These are phyloP conservation scores for Periconia sp. DNA, from an alignment of 2,329 filamentous ascomycete species.

Conservation along the genomic window DNA sequence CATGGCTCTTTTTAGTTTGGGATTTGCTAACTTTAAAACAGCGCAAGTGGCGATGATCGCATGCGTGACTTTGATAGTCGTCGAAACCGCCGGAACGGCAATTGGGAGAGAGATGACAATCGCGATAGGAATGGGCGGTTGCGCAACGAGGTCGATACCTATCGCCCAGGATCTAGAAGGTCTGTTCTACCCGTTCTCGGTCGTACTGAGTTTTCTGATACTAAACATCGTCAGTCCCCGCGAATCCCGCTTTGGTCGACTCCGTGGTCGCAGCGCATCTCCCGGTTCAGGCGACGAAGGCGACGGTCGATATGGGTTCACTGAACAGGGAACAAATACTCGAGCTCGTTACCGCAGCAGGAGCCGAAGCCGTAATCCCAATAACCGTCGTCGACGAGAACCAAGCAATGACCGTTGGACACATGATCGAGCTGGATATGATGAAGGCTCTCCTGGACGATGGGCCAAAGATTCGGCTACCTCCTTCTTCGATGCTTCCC, in stretches of 20 bases:
- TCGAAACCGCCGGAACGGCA: slow-evolving; percentile 24
- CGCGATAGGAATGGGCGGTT: slow-evolving; percentile 12
- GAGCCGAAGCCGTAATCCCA: slow-evolving; percentile 34
- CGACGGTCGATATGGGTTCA: slow-evolving; percentile 52
- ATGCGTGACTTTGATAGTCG: slow-evolving; percentile 73
- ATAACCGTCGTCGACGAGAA: slow-evolving; percentile 22
- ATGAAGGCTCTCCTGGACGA: slow-evolving; percentile 17
- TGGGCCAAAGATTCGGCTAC: slow-evolving; percentile 29
- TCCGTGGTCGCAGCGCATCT: slow-evolving; percentile 63
- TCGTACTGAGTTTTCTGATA: slow-evolving; percentile 1
- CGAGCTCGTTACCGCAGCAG: slow-evolving; percentile 46
- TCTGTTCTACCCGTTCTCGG: slow-evolving; percentile 2
- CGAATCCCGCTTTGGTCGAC: slow-evolving; percentile 48
- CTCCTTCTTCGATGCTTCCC: slow-evolving; percentile 34
- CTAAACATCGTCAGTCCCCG: slow-evolving; percentile 17
- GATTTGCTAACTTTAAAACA: slow-evolving; percentile 24
- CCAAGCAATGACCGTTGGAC: slow-evolving; percentile 32
- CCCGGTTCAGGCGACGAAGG: slow-evolving; percentile 51
- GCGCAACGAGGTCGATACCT: slow-evolving; percentile 30
- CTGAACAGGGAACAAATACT: slow-evolving; percentile 50
- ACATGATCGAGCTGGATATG: slow-evolving; percentile 32
- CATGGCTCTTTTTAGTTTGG: background rate
- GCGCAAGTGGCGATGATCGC: slow-evolving; percentile 65
- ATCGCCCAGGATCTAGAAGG: slow-evolving; percentile 31
- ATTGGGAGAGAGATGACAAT: slow-evolving; percentile 14